Conservation (phyloP, 164 flowering plant genomes). For the Magnolia kwangsiensis region DNA sequence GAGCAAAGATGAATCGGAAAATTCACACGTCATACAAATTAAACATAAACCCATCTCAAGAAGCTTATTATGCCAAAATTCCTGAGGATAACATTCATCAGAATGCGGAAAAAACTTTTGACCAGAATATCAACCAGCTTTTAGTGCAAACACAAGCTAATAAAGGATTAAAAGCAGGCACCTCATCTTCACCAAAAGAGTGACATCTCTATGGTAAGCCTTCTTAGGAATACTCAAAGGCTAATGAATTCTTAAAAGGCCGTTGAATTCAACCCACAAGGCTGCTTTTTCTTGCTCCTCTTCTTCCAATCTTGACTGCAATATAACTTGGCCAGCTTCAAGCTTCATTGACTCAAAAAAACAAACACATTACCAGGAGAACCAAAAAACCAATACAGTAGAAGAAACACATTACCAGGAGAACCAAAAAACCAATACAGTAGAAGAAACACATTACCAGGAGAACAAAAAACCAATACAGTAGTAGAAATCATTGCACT, state of each 20-base stretch:
- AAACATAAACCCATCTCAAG: neutral
- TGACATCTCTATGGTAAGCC: conserved; percentile 55
- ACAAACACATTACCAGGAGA: too few relatives aligned
- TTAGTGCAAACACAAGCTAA: conserved; percentile 8
- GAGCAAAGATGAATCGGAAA: neutral
- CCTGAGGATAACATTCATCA: neutral
- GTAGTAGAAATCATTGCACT: too few relatives aligned
- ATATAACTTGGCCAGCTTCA: too few relatives aligned
- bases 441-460: too few relatives aligned
- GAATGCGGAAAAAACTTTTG: neutral
- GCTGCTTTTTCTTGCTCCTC: conserved; percentile 91
- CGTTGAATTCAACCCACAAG: conserved; percentile 87
- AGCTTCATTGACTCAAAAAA: too few relatives aligned
- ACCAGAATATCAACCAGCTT: conserved; percentile 1
- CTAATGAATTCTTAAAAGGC: conserved; percentile 59
- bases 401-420: too few relatives aligned
- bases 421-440: too few relatives aligned
- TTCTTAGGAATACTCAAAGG: conserved; percentile 44
- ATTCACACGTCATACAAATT: neutral
- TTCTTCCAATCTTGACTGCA: too few relatives aligned
- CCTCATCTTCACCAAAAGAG: conserved; percentile 90
- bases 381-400: too few relatives aligned
- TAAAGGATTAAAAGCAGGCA: conserved; percentile 18
- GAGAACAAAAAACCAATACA: too few relatives aligned
- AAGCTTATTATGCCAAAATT: too few relatives aligned